phyloP scores from a whole-genome alignment of 2,329 filamentous ascomycete species.

The Ciborinia camelliae region DNA sequence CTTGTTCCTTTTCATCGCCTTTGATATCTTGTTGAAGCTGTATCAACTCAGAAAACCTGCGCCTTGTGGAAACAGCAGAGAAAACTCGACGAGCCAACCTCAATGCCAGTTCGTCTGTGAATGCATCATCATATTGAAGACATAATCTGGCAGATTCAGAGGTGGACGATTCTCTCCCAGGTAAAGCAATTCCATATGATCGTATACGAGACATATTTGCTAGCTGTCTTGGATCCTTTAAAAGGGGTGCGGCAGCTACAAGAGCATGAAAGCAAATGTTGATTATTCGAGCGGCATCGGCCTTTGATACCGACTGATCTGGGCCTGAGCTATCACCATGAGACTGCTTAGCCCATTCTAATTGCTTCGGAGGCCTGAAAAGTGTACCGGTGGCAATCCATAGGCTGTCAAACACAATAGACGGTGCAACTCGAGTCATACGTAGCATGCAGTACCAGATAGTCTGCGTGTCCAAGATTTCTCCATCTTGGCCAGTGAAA shows the following conservation, averaged over 20 bases:
- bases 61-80: conserved; percentile 47
- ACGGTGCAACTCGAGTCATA: conserved; percentile 55
- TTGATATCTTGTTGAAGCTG: conserved; percentile 31
- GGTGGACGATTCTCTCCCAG: conserved; percentile 46
- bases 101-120: conserved; percentile 58
- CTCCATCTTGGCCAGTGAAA: conserved; percentile 50
- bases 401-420: conserved; percentile 59
- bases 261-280: conserved; percentile 62
- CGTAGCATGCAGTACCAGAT: conserved; percentile 62
- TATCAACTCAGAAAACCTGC: conserved; percentile 34
- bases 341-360: conserved; percentile 32
- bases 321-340: conserved; percentile 8
- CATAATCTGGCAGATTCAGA: conserved; percentile 50
- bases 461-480: conserved; percentile 57
- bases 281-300: conserved; percentile 34
- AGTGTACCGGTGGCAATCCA: conserved; percentile 59
- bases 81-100: conserved; percentile 58
- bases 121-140: conserved; percentile 60
- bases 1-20: conserved; percentile 25
- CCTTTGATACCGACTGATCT: conserved; percentile 28
- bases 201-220: conserved; percentile 60
- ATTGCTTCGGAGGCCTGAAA: conserved; percentile 49
- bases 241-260: conserved; percentile 52
- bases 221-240: conserved; percentile 39
- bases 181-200: conserved; percentile 42